Conservation (phyloP, 2,329 filamentous ascomycete genomes). For the Cercospora zeae-maydis region DNA sequence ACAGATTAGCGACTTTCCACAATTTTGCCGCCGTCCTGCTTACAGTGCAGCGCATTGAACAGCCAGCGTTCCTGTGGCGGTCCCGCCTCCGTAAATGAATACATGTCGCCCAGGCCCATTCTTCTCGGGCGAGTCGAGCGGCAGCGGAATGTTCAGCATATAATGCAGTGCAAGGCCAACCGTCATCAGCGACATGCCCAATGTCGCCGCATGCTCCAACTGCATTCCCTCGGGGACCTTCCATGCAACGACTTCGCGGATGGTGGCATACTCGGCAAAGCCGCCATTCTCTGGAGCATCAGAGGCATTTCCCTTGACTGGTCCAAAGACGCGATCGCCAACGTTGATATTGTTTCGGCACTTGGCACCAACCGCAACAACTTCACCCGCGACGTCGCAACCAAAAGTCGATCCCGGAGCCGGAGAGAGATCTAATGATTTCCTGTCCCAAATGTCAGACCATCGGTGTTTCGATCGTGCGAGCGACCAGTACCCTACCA, state of each 20-base stretch:
- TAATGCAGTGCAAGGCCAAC: slow-evolving; percentile 22
- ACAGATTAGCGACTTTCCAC: slow-evolving; percentile 4
- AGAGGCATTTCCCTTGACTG: slow-evolving; percentile 19
- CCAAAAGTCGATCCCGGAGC: slow-evolving; percentile 21
- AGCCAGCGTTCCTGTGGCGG: slow-evolving; percentile 20
- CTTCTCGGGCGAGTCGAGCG: neutral
- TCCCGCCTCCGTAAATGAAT: slow-evolving; percentile 22
- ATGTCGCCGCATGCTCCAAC: slow-evolving; percentile 19
- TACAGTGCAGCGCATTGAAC: slow-evolving; percentile 21
- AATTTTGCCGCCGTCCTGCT: neutral
- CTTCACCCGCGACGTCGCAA: slow-evolving; percentile 21
- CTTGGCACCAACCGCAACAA: slow-evolving; percentile 19
- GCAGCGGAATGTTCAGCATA: slow-evolving; percentile 18
- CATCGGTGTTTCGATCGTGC: neutral
- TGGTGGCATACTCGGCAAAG: slow-evolving; percentile 21
- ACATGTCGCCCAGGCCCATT: slow-evolving; percentile 2
- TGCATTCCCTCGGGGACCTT: slow-evolving; percentile 17
- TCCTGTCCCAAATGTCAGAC: slow-evolving; percentile 11
- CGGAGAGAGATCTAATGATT: slow-evolving; percentile 23
- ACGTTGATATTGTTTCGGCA: slow-evolving; percentile 10
- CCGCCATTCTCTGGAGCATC: slow-evolving; percentile 20
- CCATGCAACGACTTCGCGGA: slow-evolving; percentile 16
- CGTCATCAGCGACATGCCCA: slow-evolving; percentile 20
- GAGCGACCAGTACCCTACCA: slow-evolving; percentile 8
- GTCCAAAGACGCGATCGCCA: slow-evolving; percentile 22